Evolutionary conservation across 805 yeast species (phyloP).

Genomic region (Candida silvicultrix): DNA sequence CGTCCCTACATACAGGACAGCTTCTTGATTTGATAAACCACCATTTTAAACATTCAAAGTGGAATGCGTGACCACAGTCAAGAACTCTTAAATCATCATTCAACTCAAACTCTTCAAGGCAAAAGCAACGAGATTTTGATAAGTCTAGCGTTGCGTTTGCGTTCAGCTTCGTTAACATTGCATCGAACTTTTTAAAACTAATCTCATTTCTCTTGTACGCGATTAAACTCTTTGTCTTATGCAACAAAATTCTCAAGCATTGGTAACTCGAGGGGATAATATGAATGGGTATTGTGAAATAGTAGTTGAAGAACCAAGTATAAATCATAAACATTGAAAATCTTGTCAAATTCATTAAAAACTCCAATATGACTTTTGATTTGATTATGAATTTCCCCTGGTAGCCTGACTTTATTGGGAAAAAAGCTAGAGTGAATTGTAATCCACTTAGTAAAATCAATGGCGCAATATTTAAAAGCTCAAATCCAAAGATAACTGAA

Average conservation of each 20-base stretch:
- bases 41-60: constrained; percentile 16
- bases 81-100: constrained; percentile 7
- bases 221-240: constrained; percentile 13
- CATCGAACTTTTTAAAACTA: constrained; percentile 4
- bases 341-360: constrained; percentile 6
- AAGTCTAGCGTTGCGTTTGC: too few species aligned
- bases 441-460: constrained; percentile 8
- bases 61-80: constrained; percentile 16
- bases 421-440: neutral
- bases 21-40: constrained; percentile 18
- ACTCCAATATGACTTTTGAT: constrained; percentile 4
- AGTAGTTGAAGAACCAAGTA: constrained; percentile 9
- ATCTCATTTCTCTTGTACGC: constrained; percentile 6
- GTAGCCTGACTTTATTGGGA: neutral
- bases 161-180: neutral
- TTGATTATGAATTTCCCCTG: neutral
- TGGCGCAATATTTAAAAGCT: constrained; percentile 13
- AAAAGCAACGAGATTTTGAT: constrained; percentile 11
- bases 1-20: constrained; percentile 19
- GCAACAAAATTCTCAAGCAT: constrained; percentile 14
- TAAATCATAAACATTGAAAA: constrained; percentile 11
- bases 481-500: constrained; percentile 12
- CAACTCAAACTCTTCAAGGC: constrained; percentile 7
- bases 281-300: constrained; percentile 10
- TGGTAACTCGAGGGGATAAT: constrained; percentile 14